Conservation (phyloP, 2,329 filamentous ascomycete species). For the Alternaria conjuncta region DNA sequence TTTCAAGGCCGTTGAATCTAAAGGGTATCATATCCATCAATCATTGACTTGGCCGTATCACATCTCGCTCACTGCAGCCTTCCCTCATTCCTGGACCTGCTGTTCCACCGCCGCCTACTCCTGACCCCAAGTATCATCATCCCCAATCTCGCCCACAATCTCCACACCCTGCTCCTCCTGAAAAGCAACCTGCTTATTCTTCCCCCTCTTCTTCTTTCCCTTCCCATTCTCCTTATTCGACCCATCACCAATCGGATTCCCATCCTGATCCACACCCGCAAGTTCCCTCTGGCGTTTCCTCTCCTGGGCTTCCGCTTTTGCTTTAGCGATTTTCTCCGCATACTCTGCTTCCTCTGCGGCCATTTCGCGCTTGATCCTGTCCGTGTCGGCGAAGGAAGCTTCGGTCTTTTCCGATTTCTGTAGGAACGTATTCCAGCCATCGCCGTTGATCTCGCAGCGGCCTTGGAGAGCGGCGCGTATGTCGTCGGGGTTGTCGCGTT, state of each 20-base stretch:
- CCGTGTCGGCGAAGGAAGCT: constrained; percentile 46
- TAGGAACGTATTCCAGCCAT: constrained; percentile 51
- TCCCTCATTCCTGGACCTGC: too few relatives aligned
- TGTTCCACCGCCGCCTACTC: not conserved
- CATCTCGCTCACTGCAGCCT: too few relatives aligned
- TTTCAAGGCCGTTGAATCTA: not conserved
- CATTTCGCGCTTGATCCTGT: constrained; percentile 42
- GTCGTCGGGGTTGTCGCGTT: constrained; percentile 67
- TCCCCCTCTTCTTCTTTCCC: constrained; percentile 42
- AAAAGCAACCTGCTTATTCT: constrained; percentile 36
- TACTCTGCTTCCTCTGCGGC: constrained; percentile 34
- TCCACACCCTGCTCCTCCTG: constrained; percentile 39
- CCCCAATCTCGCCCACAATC: constrained; percentile 35
- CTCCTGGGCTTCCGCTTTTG: constrained; percentile 43
- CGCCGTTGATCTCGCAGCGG: constrained; percentile 38
- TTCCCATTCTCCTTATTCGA: constrained; percentile 31
- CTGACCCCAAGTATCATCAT: constrained; percentile 37
- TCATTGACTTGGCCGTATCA: not conserved
- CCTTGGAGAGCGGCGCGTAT: constrained; percentile 68
- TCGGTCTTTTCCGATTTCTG: constrained; percentile 39
- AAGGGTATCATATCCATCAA: constrained; percentile 5
- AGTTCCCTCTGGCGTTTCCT: constrained; percentile 43
- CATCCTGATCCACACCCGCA: constrained; percentile 32
- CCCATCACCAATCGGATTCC: constrained; percentile 22
- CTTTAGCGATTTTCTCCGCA: constrained; percentile 45